Percentiles rank a stretch among this genome's conserved stretches.
Evolutionary conservation across 176 grass and related monocot genomes (phyloP).

Genomic region (Carex parvula): DNA sequence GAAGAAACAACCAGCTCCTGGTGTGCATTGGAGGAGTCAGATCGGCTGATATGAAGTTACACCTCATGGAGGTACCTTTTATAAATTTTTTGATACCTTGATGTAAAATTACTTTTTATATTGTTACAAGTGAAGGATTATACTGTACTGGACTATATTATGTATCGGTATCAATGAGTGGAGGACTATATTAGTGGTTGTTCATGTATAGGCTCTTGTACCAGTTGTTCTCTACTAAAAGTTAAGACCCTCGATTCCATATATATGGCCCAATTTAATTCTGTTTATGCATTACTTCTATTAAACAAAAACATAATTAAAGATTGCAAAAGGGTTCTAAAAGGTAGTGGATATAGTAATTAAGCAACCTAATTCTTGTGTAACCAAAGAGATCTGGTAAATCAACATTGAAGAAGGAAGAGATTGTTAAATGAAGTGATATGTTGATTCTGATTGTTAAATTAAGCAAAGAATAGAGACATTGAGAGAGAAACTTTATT

Average conservation of each 20-base stretch:
- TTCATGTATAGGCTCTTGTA: neutral
- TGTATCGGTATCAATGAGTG: neutral
- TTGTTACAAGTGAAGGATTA: neutral
- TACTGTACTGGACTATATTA: neutral
- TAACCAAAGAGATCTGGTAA: neutral
- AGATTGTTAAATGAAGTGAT: neutral
- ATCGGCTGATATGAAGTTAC: slow-evolving; percentile 82
- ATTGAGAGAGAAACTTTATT: too few relatives aligned
- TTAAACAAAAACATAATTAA: neutral
- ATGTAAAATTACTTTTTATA: neutral
- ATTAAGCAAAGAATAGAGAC: too few relatives aligned
- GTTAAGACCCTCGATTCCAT: neutral
- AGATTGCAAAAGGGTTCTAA: neutral
- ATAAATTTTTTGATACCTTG: neutral
- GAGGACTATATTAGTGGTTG: neutral
- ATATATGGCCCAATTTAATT: neutral
- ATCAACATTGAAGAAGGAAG: neutral
- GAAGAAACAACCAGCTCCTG: slow-evolving; percentile 77
- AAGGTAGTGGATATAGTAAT: neutral
- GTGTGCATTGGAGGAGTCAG: slow-evolving; percentile 86
- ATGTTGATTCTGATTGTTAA: too few relatives aligned
- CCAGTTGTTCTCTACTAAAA: neutral
- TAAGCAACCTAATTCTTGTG: neutral
- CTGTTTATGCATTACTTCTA: neutral
- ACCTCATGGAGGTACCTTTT: slow-evolving; percentile 77